phyloP scores from a whole-genome alignment of 495 filamentous ascomycete genomes.

The Poronia punctata region DNA sequence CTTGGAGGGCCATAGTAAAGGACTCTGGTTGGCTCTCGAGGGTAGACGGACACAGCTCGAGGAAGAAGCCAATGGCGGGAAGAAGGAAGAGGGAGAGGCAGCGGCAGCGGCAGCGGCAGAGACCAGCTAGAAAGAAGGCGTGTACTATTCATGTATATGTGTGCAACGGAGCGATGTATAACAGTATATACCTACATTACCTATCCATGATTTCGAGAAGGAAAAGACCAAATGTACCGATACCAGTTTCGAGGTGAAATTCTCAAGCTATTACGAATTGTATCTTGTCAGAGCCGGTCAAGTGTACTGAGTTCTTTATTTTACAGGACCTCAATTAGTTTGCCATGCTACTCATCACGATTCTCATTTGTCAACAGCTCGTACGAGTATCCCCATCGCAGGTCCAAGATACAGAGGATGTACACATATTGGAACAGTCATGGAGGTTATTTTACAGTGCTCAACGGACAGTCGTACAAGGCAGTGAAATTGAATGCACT shows the following conservation, averaged over 20 bases:
- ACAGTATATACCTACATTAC: constrained; percentile 6
- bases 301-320: too few relatives aligned
- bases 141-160: constrained; percentile 4
- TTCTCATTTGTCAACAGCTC: too few relatives aligned
- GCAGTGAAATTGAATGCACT: too few relatives aligned
- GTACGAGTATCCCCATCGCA: too few relatives aligned
- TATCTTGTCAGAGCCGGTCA: too few relatives aligned
- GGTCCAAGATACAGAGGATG: too few relatives aligned
- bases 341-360: too few relatives aligned
- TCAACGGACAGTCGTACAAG: too few relatives aligned
- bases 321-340: too few relatives aligned
- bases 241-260: neutral
- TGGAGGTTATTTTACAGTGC: too few relatives aligned
- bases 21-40: constrained; percentile 78
- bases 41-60: constrained; percentile 68
- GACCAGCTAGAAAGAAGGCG: constrained; percentile 18
- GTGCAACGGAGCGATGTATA: constrained; percentile 5
- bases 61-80: constrained; percentile 53
- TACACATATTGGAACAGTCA: too few relatives aligned
- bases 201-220: too few relatives aligned
- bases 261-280: neutral
- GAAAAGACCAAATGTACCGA: constrained; percentile 9
- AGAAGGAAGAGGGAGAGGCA: constrained; percentile 28
- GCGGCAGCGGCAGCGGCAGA: constrained; percentile 13
- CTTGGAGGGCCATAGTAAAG: constrained; percentile 70